Base-by-base conservation (phyloP, 306 rosid species). In the Medicago ruthenica region DNA sequence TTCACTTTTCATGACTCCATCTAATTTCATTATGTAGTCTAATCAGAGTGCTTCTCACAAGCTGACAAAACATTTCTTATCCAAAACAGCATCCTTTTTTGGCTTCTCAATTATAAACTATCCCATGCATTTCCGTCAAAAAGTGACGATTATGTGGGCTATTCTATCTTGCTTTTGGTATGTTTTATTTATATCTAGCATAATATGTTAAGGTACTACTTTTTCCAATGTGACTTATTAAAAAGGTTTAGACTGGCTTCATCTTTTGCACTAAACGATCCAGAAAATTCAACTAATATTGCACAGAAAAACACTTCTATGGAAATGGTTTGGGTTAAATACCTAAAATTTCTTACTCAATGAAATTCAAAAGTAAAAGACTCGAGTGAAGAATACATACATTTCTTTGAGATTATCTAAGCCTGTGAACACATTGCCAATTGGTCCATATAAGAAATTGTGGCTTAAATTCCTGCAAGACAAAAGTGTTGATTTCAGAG, bases 391-490 rank as follows among this genome's bases (percentile, higher is more conserved):
- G 75, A 79, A 85, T 63, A 39, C 91, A 53, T 90, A 95, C 98
- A 95, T 82, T 82, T 92, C 97, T 80, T 77, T 86, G 83, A 95
- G 85, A 81, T 84, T 85, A 86, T 87, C 80, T 74, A 90, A 74
- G 85, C 89, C 96, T 37, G 88, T 83, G 64, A 95, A 92, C 47
- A 95, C 89, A 83, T 90, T 85, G 71, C 98, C 98, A 66, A 95
- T 66, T 65, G 90, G 90, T 75, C 98, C 98, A 53, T 85, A 86
- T 72, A 95, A 83, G 51, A 81, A 75, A 81, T 92, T 92, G 87
- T 87, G 92, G 91, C 98, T 95, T 67, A 95, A 85, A 83, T 95
- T 95, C 92, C 98, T 95, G 91, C 76, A 86, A 58, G 58, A 44
- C 50, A 76, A 36, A 50, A 71, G 31, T 55, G 65, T 73, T 63